Conservation (phyloP, 2,329 filamentous ascomycete genomes). For the Alternaria solani region DNA sequence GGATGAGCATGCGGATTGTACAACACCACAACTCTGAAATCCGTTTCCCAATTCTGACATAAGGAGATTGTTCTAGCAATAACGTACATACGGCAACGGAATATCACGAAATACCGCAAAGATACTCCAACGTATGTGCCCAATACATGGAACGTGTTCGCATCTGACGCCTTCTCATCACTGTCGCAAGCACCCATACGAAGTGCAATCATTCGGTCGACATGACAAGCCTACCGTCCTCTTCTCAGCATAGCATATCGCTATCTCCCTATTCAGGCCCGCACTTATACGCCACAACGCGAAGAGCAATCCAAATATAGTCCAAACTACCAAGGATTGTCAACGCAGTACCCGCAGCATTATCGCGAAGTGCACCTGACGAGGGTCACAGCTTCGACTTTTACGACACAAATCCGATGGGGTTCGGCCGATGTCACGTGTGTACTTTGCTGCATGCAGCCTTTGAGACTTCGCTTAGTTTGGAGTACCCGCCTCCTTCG, state of each 20-base stretch:
- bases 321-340: not conserved
- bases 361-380: not conserved
- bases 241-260: not conserved
- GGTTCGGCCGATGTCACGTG: slow-evolving; percentile 11
- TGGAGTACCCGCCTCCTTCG: not conserved
- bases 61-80: not conserved
- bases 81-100: not conserved
- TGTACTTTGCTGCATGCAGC: not conserved
- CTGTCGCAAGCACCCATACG: not conserved
- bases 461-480: not conserved
- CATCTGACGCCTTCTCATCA: not conserved
- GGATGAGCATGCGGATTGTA: not conserved
- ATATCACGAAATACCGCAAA: not conserved
- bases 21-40: not conserved
- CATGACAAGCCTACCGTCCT: not conserved
- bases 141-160: not conserved
- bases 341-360: not conserved
- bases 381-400: not conserved
- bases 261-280: not conserved
- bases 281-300: not conserved
- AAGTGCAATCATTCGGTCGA: not conserved
- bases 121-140: not conserved
- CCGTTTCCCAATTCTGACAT: not conserved
- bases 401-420: not conserved
- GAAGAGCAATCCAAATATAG: not conserved